A percentile compares a stretch with the other conserved stretches of the same genome.
Conservation (phyloP, 2,329 filamentous ascomycete species). For the Hypoxylon sp. region DNA sequence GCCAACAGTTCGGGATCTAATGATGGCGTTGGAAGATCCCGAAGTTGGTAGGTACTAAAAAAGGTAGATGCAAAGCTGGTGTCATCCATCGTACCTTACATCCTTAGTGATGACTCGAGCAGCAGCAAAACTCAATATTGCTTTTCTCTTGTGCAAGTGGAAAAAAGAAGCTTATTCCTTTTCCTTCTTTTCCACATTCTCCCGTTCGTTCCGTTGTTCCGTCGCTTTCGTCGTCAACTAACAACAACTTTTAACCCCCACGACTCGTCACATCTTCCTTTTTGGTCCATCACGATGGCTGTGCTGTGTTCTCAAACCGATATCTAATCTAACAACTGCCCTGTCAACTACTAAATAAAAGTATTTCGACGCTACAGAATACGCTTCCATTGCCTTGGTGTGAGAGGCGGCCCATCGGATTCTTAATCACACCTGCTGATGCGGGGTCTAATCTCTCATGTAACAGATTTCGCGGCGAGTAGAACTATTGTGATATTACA, state of each 20-base stretch:
- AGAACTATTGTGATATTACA: constrained; percentile 27
- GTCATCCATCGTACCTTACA: constrained; percentile 19
- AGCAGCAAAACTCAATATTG: constrained; percentile 6
- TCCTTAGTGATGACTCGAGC: constrained; percentile 22
- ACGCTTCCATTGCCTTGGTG: constrained; percentile 33
- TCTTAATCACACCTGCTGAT: constrained; percentile 42
- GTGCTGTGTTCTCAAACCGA: constrained; percentile 12
- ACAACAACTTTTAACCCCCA: constrained; percentile 14
- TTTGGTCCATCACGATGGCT: constrained; percentile 34
- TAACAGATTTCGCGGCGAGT: constrained; percentile 35
- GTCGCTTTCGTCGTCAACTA: constrained; percentile 13
- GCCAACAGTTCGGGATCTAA: constrained; percentile 30
- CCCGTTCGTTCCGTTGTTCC: constrained; percentile 12
- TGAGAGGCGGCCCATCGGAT: constrained; percentile 40
- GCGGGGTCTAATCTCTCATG: constrained; percentile 43
- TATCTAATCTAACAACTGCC: constrained; percentile 29
- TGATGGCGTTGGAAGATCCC: constrained; percentile 38
- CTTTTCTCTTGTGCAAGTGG: constrained; percentile 25
- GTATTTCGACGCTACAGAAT: constrained; percentile 19
- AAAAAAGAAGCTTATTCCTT: constrained; percentile 34
- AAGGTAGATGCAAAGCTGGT: background rate
- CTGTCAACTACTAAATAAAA: constrained; percentile 20
- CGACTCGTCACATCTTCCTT: constrained; percentile 35
- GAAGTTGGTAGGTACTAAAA: constrained; percentile 35
- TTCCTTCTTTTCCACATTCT: constrained; percentile 31